Base-by-base conservation (phyloP, 2,329 filamentous ascomycete genomes). In the Fusarium domesticum region DNA sequence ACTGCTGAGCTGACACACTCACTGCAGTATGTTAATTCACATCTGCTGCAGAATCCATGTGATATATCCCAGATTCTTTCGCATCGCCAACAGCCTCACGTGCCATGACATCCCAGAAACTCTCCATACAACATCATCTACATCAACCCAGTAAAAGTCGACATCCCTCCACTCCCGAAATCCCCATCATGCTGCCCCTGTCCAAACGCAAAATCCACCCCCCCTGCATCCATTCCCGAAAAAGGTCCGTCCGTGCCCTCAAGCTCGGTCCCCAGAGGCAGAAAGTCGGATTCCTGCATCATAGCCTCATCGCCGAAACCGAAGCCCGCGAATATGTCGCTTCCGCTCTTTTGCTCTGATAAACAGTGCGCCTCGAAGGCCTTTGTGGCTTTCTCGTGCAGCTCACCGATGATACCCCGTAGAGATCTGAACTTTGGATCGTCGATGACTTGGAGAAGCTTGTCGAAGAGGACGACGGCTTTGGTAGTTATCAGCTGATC, bases 401-500 rank as follows among this genome's bases (percentile, higher is more conserved):
- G 41, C 16, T 60, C 57, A 1, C 47, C 49, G 1, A 59, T 36
- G 0, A 59, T 46, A 1, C 30, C 25, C 2, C 57, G 43, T 4
- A 59, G 15, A 0, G 41, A 39, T 6, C 40, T 36, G 17, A 59
- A 60, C 4, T 18, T 17, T 3, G 51, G 36, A 18, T 57, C 52
- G 6, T 59, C 45, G 7, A 57, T n/a, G 1, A 59, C 18, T 4
- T 43, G 43, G 3, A 59, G 47, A 2, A 59, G 48, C 12, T 54
- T 55, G 20, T 66, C 56, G 19, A 65, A 62, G 0, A 68, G 40
- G 5, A 50, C 45, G 1, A 67, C 40, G 1, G 61, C 53, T 18
- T 60, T 60, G 11, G 54, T 39, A 5, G 58, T 51, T 3, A 69
- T 47, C 23, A 56, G 53, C 19, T 63, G 58, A 34, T 68, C 66